Evolutionary conservation across 352 stramenopile species (phyloP), one percentile per base, ranked within the genome.

Genomic region (Pythium sukuiense): DNA sequence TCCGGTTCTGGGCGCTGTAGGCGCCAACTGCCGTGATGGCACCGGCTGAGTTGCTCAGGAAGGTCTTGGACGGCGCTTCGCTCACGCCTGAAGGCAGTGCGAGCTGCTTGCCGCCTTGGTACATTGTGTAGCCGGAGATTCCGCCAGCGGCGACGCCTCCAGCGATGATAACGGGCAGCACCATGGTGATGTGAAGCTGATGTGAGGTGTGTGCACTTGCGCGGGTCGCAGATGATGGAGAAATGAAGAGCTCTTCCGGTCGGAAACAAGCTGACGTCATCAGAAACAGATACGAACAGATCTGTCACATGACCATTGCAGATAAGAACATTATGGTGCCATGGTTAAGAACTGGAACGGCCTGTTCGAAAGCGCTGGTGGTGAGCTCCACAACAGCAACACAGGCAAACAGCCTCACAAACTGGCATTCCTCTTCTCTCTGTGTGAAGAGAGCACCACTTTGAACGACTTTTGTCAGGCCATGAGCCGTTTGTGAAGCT

Each of bases 161-260:
- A 16, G 80, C 73, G 72, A 92, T 81, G 57, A 90, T 81, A 54
- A 90, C 69, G 26, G 84, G 84, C 8, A 92, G 77, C 52, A 92
- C 79, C 80, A 89, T 90, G 3, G n/a, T 71, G 41, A 8, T 48
- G 39, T 6, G 8, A 16, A 48, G 16, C 20, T 24, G 20, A 24
- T 24, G 20, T 24, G 20, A 24, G 20, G 20, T 24, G 20, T 24
- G 20, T 24, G 13, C 14, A 48, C 39, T 24, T 8, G 39, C 39
- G 39, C 39, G 39, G 39, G 39, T 48, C 39, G 39, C 39, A 48
- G 39, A 48, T 48, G 39, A 48, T 48, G 39, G 33, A 27, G 37
- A 60, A 35, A 24, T 53, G 37, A 29, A 16, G 16, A 18, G 54
- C 18, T 35, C 33, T 24, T 48, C 16, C 7, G 35, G 35, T 43